Base-by-base conservation (phyloP, 2,329 filamentous ascomycete genomes). In the Exophiala bonariae region DNA sequence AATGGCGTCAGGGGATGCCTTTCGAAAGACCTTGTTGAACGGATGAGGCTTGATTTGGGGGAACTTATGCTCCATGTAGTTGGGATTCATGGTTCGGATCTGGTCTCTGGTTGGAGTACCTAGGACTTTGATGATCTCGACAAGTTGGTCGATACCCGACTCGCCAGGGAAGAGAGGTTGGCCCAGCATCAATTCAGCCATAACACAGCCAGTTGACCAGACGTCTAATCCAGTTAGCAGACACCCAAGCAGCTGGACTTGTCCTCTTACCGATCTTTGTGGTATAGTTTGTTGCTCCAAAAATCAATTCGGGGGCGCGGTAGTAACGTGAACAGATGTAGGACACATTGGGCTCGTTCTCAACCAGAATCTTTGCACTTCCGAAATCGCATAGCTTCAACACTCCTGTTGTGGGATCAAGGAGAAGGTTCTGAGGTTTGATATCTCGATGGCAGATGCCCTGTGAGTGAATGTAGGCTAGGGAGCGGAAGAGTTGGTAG, bases 1-100 rank as follows among this genome's bases (percentile, higher is more conserved):
- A 63, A 99, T 95, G 31, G 93, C 92, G 63, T 89, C 91, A 23
- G 83, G 80, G 59, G 96, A 89, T 47, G 93, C 93, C 80, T 95
- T 96, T 60, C 93, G 86, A 81, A 99, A 97, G 46, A 99, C 93
- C 81, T 97, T 97, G 75, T 87, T 95, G 79, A 99, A 99, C 20
- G 93, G 93, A 66, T 99, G 93, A 49, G 93, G 93, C 78, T 99
- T 99, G 77, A 99, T 99, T 72, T 99, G 93, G 38, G 93, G 93
- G 73, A 99, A 99, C 76, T 97, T 97, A 77, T 99, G 93, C 75
- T 99, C 93, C 93, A 99, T 99, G 73, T 99, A 99, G 73, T 99
- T 99, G 50, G 93, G 93, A 72, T 99, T 99, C 93, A 99, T 99
- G 58, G 93, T 99, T 60, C 93, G 88, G 64, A 99, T 99, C 72